Conservation (phyloP, 192 early-diverging fungal species). For the Backusella circina region DNA sequence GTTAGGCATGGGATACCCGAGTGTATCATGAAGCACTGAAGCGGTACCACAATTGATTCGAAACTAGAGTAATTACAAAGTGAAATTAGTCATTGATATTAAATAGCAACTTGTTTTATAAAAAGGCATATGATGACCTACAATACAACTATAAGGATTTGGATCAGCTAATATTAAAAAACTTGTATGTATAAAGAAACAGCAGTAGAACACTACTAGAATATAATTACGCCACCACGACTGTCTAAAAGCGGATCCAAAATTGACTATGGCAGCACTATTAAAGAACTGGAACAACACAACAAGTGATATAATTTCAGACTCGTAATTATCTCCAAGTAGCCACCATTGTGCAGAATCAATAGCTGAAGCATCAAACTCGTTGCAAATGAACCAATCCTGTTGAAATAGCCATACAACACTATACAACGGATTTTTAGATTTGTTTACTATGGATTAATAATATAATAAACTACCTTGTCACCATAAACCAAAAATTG, state of each 20-base stretch:
- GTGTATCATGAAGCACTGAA: slow-evolving; percentile 23
- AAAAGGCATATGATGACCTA: neutral
- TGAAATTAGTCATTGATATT: neutral
- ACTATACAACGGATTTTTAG: slow-evolving; percentile 8
- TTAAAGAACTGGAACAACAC: slow-evolving; percentile 71
- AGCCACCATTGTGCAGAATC: slow-evolving; percentile 76
- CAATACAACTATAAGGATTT: slow-evolving; percentile 45
- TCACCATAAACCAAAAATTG: slow-evolving; percentile 62
- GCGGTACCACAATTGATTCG: slow-evolving; percentile 69
- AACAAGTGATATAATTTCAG: slow-evolving; percentile 58
- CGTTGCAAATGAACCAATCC: slow-evolving; percentile 72
- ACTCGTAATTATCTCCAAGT: slow-evolving; percentile 77
- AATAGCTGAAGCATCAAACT: slow-evolving; percentile 65
- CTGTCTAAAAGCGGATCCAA: slow-evolving; percentile 63
- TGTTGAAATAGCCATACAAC: slow-evolving; percentile 64
- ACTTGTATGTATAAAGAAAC: slow-evolving; percentile 46
- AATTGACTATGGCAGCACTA: slow-evolving; percentile 62
- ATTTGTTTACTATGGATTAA: neutral
- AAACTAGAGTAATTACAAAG: slow-evolving; percentile 31
- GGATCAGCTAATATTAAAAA: slow-evolving; percentile 54
- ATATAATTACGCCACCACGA: slow-evolving; percentile 61
- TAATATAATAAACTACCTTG: slow-evolving; percentile 13
- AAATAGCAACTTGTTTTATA: neutral
- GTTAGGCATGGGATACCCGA: slow-evolving; percentile 32
- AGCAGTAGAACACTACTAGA: slow-evolving; percentile 48